Base-by-base conservation (phyloP, 169 alveolate species). In the Toxoplasma gondii region DNA sequence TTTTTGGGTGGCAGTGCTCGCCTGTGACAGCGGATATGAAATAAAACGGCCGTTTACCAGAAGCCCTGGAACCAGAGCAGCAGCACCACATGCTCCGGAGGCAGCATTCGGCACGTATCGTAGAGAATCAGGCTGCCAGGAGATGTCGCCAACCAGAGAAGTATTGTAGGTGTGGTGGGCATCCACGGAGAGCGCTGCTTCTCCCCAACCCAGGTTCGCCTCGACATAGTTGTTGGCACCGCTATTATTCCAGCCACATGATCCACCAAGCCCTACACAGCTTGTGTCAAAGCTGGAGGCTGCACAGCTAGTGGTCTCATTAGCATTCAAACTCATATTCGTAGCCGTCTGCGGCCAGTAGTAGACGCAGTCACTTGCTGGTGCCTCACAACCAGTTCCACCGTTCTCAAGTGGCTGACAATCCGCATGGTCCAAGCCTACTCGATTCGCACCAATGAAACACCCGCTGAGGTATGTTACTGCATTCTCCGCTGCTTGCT, bases 401-500 rank as follows among this genome's bases (percentile, higher is more conserved):
- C 39, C 39, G 87, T 39, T 39, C 45, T 78, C 87, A 16, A 44
- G n/a, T 16, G 87, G 87, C 34, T 64, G 78, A 16, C 45, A 9
- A 41, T 39, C 54, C 10, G 90, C 90, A 29, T 82, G 90, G 19
- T 82, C 90, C 54, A 82, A 44, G 19, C 54, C 90, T 7, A 82
- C 90, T 22, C 90, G 90, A 36, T 82, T 82, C 1, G 93, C 93
- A 22, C 93, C 93, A 43, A 88, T 88, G 93, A 67, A 69, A 39
- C 87, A 88, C 36, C 93, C 93, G 29, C 64, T 69, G 82, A 88
- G 34, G 36, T 67, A 64, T 9, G 64, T 41, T 2, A 88, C 82
- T 16, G 95, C 93, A 36, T 93, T 58, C 49, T 67, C 92, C 34
- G 95, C 95, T 16, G 95, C 95, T 1, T 67, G 88, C 16, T 82